Percentiles rank a stretch among this genome's conserved stretches.
phyloP scores from a whole-genome alignment of 306 rosid genomes.

The Herpetospermum pedunculosum region DNA sequence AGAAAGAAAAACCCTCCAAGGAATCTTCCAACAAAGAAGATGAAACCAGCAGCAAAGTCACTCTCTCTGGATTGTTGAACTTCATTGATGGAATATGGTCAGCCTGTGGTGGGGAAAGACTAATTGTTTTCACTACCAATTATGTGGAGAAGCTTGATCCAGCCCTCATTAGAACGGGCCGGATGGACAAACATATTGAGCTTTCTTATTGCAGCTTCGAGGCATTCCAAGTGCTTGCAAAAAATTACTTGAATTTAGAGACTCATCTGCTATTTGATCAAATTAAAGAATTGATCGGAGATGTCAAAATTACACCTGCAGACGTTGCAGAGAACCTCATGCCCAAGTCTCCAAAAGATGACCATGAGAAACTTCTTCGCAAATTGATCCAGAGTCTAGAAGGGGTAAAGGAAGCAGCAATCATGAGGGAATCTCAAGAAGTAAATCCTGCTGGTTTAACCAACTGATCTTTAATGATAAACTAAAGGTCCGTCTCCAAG shows the following conservation, averaged over 20 bases:
- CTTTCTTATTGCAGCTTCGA: conserved; percentile 61
- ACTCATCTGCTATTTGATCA: conserved; percentile 40
- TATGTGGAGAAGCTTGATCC: conserved; percentile 83
- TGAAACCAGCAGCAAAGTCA: conserved; percentile 48
- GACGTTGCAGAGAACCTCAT: conserved; percentile 83
- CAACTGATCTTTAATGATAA: not conserved
- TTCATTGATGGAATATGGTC: conserved; percentile 86
- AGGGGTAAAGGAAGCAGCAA: conserved; percentile 22
- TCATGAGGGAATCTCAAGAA: not conserved
- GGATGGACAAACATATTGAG: conserved; percentile 81
- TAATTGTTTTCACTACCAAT: conserved; percentile 68
- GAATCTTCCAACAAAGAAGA: conserved; percentile 39
- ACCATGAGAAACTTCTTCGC: conserved; percentile 45
- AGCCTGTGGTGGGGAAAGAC: conserved; percentile 72
- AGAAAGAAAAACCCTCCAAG: conserved; percentile 32
- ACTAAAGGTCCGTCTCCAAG: not conserved
- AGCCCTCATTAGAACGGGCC: conserved; percentile 70
- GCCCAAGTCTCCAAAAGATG: conserved; percentile 43
- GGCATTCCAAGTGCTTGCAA: conserved; percentile 66
- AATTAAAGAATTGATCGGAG: conserved; percentile 28
- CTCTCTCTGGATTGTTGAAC: conserved; percentile 77
- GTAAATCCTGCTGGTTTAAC: not conserved
- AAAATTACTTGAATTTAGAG: conserved; percentile 48
- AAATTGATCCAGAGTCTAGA: conserved; percentile 46
- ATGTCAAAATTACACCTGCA: conserved; percentile 54